phyloP scores from a whole-genome alignment of 805 yeast genomes.

The Candida loeiensis region DNA sequence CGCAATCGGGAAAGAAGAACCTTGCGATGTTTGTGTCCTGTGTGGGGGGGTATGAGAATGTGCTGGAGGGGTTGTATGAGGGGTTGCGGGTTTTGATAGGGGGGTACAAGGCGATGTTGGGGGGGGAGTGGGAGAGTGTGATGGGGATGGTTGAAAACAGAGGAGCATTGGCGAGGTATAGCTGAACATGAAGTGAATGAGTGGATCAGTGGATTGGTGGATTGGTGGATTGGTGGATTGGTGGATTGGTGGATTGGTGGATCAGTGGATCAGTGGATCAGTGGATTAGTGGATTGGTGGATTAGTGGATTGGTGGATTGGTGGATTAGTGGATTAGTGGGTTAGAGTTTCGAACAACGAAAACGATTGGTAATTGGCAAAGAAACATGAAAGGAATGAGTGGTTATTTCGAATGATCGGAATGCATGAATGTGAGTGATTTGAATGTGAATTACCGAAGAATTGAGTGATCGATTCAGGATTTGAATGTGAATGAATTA shows the following conservation, averaged over 20 bases:
- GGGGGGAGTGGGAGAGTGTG: conserved; percentile 38
- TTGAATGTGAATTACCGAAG: too few relatives aligned
- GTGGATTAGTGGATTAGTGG: not conserved
- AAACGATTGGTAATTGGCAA: too few relatives aligned
- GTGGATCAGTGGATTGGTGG: not conserved
- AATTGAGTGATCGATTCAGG: not conserved
- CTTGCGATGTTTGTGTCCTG: conserved; percentile 56
- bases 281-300: not conserved
- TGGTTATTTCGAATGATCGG: too few relatives aligned
- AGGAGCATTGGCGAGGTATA: conserved; percentile 12
- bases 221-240: not conserved
- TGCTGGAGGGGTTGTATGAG: conserved; percentile 43
- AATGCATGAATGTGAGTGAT: too few relatives aligned
- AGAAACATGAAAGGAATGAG: too few relatives aligned
- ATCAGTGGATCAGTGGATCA: not conserved
- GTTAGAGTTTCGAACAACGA: too few relatives aligned
- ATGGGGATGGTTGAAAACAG: conserved; percentile 31
- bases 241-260: not conserved
- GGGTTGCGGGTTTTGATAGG: conserved; percentile 43
- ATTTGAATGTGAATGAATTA: too few relatives aligned
- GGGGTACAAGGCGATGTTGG: conserved; percentile 48
- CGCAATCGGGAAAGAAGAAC: conserved; percentile 42
- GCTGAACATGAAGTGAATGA: too few relatives aligned
- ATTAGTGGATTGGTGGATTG: not conserved
- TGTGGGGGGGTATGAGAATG: conserved; percentile 52